Evolutionary conservation across 2,329 filamentous ascomycete species (phyloP).

Genomic region (Penicillium sp.): DNA sequence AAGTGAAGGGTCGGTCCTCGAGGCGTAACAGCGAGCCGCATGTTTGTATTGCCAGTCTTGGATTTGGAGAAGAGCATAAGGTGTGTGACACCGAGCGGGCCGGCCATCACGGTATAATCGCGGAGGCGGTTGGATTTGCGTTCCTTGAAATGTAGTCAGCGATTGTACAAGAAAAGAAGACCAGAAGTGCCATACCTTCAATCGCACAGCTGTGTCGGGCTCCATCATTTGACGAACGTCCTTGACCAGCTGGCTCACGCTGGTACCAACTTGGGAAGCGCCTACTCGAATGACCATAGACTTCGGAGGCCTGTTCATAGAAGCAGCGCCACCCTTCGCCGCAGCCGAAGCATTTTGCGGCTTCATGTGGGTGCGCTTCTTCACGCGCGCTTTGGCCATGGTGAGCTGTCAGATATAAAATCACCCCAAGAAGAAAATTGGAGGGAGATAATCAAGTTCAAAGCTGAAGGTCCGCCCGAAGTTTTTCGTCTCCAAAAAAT

Average conservation of each 20-base stretch:
- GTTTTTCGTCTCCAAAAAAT: constrained; percentile 37
- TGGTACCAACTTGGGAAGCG: constrained; percentile 86
- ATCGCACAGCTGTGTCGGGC: constrained; percentile 80
- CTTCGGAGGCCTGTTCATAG: constrained; percentile 70
- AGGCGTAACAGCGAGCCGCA: constrained; percentile 82
- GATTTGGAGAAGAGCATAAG: constrained; percentile 90
- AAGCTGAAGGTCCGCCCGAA: constrained; percentile 13
- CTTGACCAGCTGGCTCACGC: constrained; percentile 83
- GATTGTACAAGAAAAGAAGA: not conserved
- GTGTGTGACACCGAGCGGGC: constrained; percentile 88
- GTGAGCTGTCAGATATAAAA: constrained; percentile 10
- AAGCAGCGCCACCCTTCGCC: constrained; percentile 58
- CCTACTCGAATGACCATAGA: constrained; percentile 98
- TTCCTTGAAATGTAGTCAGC: constrained; percentile 51
- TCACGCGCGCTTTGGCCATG: constrained; percentile 79
- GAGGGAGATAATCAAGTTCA: constrained; percentile 8
- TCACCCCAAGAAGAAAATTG: constrained; percentile 5
- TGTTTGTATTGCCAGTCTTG: constrained; percentile 83
- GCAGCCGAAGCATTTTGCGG: constrained; percentile 56
- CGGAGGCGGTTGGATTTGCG: constrained; percentile 80
- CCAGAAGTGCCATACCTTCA: constrained; percentile 58
- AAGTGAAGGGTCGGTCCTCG: constrained; percentile 92
- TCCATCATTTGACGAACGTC: constrained; percentile 95
- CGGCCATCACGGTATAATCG: constrained; percentile 94
- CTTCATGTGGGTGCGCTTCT: constrained; percentile 83